Base-by-base conservation (phyloP, 495 filamentous ascomycete species). In the Platismatia glauca region DNA sequence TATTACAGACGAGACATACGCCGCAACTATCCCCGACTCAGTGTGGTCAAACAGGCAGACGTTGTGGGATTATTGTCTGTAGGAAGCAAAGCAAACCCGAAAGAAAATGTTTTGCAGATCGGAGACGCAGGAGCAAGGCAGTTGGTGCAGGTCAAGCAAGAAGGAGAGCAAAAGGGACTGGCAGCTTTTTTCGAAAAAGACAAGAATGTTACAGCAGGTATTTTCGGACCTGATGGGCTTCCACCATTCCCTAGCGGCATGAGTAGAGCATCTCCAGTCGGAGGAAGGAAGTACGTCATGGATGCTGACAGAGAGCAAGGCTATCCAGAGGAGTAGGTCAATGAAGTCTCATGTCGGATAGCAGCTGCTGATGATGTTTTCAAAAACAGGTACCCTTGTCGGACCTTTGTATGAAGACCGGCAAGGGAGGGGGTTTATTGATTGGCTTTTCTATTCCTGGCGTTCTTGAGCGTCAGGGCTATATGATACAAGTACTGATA, bases 1-100 rank as follows among this genome's bases (percentile, higher is more conserved):
- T 98, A 98, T 83, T 98, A 91, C 89, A 95, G 95, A 78, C 91
- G 94, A 61, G 94, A 98, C 68, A 75, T 78, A 58, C 88, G 94
- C 56, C 85, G 95, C 69, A 83, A 80, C 70, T 98, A 97, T 78
- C 88, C 95, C n/a, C 81, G 80, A 61, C 79, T 88, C 53, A 91
- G 87, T 68, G 83, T 88, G 38, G 84, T 98, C 59, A 86, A 76
- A 55, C 94, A 96, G 77, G 85, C 82, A 22, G 88, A 97, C 77
- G 86, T 89, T 31, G 93, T 93, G 27, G 86, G 85, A 7, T 83
- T 97, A 64, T 79, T 98, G 64, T 87, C 80, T 29, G 88, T 97
- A 16, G 94, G 95, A 38, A 95, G 86, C 74, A 84, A 84, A 62
- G 86, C 83, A n/a, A 76, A 75, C 9, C 91, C 94, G 5, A 91